Conservation (phyloP, 148 eudicot genomes). For the Nepenthes mirabilis region DNA sequence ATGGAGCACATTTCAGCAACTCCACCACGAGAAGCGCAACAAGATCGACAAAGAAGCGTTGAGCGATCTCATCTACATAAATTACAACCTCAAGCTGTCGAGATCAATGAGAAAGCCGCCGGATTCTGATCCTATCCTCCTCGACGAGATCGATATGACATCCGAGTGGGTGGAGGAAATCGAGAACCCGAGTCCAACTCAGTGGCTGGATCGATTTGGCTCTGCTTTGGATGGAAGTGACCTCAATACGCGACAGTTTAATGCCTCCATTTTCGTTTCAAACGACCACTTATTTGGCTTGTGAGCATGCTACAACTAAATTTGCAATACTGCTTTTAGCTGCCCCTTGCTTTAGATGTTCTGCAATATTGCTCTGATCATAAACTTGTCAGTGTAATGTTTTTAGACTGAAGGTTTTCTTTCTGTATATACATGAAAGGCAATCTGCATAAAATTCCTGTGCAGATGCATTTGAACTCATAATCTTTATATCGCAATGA, state of each 20-base stretch:
- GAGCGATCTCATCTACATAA: slow-evolving; percentile 49
- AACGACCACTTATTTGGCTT: slow-evolving; percentile 55
- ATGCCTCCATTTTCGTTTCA: slow-evolving; percentile 52
- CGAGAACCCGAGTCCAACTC: slow-evolving; percentile 68
- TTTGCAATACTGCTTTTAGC: too few relatives aligned
- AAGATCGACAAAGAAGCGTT: slow-evolving; percentile 81
- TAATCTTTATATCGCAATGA: too few relatives aligned
- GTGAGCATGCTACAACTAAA: slow-evolving; percentile 16
- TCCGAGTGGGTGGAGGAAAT: slow-evolving; percentile 97
- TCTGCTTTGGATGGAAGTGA: slow-evolving; percentile 72
- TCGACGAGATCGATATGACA: slow-evolving; percentile 84
- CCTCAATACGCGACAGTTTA: slow-evolving; percentile 80
- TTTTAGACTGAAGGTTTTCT: too few relatives aligned
- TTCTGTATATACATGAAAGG: too few relatives aligned
- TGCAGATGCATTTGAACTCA: too few relatives aligned
- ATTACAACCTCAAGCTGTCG: slow-evolving; percentile 67
- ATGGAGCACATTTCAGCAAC: slow-evolving; percentile 74
- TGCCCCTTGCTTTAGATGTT: too few relatives aligned
- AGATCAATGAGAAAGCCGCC: slow-evolving; percentile 32
- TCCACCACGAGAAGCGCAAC: slow-evolving; percentile 86
- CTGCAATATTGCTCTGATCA: too few relatives aligned
- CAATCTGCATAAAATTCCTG: too few relatives aligned
- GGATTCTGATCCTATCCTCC: slow-evolving; percentile 60
- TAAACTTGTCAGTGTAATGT: too few relatives aligned
- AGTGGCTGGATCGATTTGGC: slow-evolving; percentile 90